A percentile compares a stretch with the other conserved stretches of the same genome.
These are phyloP conservation scores for Pseudogymnoascus sp. DNA, from an alignment of 2,329 filamentous ascomycete genomes.

Conservation along the genomic window DNA sequence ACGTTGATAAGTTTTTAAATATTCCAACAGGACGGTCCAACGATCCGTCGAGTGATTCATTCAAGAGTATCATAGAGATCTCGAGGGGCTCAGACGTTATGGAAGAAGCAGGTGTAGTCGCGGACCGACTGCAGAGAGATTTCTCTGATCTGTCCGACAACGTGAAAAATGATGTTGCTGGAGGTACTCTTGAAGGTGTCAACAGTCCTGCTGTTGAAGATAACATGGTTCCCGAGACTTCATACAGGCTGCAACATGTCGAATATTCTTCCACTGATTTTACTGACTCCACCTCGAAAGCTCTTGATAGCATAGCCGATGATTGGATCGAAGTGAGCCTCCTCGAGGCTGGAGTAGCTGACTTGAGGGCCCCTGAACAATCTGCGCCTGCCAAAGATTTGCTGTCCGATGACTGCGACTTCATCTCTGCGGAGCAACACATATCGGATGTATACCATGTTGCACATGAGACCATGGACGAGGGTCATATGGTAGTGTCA, in stretches of 20 bases:
- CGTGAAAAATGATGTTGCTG: background rate
- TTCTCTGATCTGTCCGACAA: background rate
- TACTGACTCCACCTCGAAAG: background rate
- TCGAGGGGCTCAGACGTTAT: background rate
- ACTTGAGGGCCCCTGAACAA: background rate
- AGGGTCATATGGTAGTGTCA: background rate
- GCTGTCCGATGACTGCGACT: background rate
- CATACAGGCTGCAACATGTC: background rate
- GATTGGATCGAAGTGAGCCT: background rate
- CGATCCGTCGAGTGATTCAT: background rate
- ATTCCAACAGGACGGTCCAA: background rate
- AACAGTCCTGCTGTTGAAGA: background rate
- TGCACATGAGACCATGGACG: background rate
- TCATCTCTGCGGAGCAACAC: background rate
- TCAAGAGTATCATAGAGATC: background rate
- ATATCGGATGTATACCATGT: background rate
- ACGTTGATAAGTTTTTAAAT: background rate
- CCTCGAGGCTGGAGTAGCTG: background rate
- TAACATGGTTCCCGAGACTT: background rate
- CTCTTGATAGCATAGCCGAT: background rate
- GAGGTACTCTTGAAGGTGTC: background rate
- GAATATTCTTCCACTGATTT: background rate
- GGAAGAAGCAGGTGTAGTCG: background rate
- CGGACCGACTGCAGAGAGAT: background rate
- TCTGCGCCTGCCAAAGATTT: background rate